phyloP scores from a whole-genome alignment of 306 rosid genomes.

The Prunus persica region DNA sequence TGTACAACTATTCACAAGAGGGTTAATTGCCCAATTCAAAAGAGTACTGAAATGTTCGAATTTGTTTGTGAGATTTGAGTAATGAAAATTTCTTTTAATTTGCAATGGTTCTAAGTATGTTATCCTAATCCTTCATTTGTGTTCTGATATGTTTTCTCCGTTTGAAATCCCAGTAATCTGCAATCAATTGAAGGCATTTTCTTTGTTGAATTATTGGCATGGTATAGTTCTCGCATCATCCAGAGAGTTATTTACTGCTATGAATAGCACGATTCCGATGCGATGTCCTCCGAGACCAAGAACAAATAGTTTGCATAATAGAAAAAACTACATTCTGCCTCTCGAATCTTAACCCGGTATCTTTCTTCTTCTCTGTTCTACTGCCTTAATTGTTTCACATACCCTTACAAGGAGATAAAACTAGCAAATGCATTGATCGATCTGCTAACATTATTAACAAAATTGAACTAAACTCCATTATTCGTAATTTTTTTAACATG shows the following conservation, averaged over 20 bases:
- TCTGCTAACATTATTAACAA: neutral
- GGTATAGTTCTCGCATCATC: neutral
- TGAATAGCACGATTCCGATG: neutral
- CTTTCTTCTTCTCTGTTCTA: neutral
- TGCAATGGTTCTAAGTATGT: neutral
- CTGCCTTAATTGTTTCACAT: neutral
- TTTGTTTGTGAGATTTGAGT: conserved; percentile 12
- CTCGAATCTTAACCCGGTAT: neutral
- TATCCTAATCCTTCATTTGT: neutral
- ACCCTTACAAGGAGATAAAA: too few relatives aligned
- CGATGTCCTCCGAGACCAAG: neutral
- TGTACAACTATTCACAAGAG: conserved; percentile 4
- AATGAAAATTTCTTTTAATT: conserved; percentile 11
- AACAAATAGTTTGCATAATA: neutral
- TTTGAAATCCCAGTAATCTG: neutral
- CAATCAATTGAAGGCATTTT: neutral
- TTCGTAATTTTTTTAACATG: neutral
- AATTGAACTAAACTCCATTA: neutral
- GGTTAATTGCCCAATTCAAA: conserved; percentile 28
- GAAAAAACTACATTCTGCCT: too few relatives aligned
- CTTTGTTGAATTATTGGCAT: neutral
- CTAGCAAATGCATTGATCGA: too few relatives aligned
- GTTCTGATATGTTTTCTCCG: neutral
- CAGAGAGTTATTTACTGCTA: neutral
- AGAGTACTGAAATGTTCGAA: neutral